Percentiles rank a stretch among this genome's conserved stretches.
phyloP scores from a whole-genome alignment of 106 monocot genomes.

The Allium fistulosum region DNA sequence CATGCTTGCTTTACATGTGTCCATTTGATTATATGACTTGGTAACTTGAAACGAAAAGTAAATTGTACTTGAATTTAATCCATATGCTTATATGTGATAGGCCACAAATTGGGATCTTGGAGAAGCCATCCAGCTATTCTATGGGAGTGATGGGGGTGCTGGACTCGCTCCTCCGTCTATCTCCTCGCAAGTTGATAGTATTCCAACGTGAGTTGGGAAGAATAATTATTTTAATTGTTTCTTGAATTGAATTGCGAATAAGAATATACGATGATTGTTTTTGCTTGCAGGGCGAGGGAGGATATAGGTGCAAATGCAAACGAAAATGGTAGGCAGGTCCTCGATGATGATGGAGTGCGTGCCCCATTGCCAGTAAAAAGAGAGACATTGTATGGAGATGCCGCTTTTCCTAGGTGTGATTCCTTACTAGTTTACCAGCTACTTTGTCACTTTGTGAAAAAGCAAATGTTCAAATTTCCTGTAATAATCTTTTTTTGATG shows the following conservation, averaged over 20 bases:
- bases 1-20: too few relatives aligned
- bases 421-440: not conserved
- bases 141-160: conserved; percentile 34
- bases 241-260: too few relatives aligned
- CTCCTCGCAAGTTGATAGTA: conserved; percentile 1
- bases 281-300: conserved; percentile 10
- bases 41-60: not conserved
- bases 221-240: not conserved
- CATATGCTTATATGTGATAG: conserved; percentile 17
- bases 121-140: conserved; percentile 84
- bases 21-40: too few relatives aligned
- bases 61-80: not conserved
- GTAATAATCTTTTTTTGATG: too few relatives aligned
- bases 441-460: not conserved
- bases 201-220: conserved; percentile 14
- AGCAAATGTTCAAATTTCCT: too few relatives aligned
- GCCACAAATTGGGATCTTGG: conserved; percentile 79
- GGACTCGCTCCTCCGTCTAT: conserved; percentile 15
- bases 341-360: conserved; percentile 48
- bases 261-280: not conserved
- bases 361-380: conserved; percentile 58
- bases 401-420: conserved; percentile 27
- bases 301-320: conserved; percentile 7
- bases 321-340: conserved; percentile 11
- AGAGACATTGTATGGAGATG: conserved; percentile 61